phyloP scores from a whole-genome alignment of 805 yeast genomes.

The Saccharomycopsis malanga region DNA sequence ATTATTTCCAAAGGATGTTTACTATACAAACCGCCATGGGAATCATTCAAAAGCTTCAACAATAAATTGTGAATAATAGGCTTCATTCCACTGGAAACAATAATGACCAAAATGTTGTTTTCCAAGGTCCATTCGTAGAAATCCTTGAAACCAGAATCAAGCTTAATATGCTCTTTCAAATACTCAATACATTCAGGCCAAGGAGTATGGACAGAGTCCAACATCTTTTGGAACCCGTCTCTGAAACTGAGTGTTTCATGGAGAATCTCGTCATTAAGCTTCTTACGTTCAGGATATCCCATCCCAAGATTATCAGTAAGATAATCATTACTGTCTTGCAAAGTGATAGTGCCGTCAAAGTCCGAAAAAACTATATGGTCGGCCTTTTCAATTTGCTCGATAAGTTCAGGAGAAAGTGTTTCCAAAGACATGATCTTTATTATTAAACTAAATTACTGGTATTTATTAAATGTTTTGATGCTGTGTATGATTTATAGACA shows the following conservation, averaged over 20 bases:
- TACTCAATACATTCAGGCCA: constrained; percentile 74
- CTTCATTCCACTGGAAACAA: constrained; percentile 89
- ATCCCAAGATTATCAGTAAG: constrained; percentile 86
- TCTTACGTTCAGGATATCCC: constrained; percentile 61
- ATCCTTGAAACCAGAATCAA: constrained; percentile 86
- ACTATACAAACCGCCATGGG: constrained; percentile 52
- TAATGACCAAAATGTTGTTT: constrained; percentile 72
- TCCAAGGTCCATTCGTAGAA: constrained; percentile 74
- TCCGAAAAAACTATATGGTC: constrained; percentile 80
- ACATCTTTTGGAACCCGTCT: constrained; percentile 80
- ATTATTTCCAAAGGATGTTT: constrained; percentile 62
- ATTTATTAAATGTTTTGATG: no score
- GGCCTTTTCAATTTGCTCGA: constrained; percentile 11
- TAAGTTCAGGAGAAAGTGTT: not conserved
- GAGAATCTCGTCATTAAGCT: constrained; percentile 64
- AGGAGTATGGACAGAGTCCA: constrained; percentile 62
- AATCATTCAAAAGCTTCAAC: constrained; percentile 50
- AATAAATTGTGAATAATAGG: constrained; percentile 82
- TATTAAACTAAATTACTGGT: no score
- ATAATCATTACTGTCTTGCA: constrained; percentile 90
- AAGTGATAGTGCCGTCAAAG: constrained; percentile 96
- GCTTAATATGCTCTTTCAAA: constrained; percentile 55
- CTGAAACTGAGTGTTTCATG: constrained; percentile 63
- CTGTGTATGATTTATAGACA: no score
- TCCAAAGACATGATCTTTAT: not conserved